Base-by-base conservation (phyloP, 192 early-diverging fungal genomes). In the Umbelopsis sp. region DNA sequence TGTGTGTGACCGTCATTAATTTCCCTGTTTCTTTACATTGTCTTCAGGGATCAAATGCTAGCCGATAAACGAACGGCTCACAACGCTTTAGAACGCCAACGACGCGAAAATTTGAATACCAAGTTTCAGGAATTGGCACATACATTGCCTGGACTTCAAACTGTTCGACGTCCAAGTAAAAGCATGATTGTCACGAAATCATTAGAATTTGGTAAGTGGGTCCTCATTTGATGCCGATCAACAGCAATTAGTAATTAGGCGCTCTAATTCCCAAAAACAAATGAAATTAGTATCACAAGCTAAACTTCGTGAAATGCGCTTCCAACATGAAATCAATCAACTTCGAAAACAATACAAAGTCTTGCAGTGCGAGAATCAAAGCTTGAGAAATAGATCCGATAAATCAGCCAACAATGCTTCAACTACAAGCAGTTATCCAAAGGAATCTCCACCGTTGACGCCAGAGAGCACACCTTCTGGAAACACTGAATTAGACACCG, bases 71-170 rank as follows among this genome's bases (percentile, higher is more conserved):
- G 93, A 50, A 89, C 90, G 12, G 89, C 86, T 37, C 93, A 94
- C 76, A 94, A 94, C 65, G 91, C 91, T 27, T 86, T 92, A 50
- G 93, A 94, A 74, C 81, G 93, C 13, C 91, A 91, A 69, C 80
- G 93, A 71, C 88, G 93, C 25, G 93, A 94, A 80, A 86, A 81
- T 18, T 84, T 94, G 41, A 94, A 94, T 75, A 83, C 78, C 21
- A 88, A 91, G 76, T 93, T 94, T 76, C 92, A 92, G 76, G 90
- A 94, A 46, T 76, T 94, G 46, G 93, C 93, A 11, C 87, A 89
- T 72, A 87, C 92, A n/a, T 79, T 94, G 21, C 93, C 92, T 37
- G 78, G 89, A 20, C 86, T 93, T 33, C 80, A 81, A 64, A 82
- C 88, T 49, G 88, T 92, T 64, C 85, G 91, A 49, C 87, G 93